These are phyloP conservation scores for Melaleuca alternifolia DNA, from an alignment of 345 rosid species.

Conservation along the genomic window DNA sequence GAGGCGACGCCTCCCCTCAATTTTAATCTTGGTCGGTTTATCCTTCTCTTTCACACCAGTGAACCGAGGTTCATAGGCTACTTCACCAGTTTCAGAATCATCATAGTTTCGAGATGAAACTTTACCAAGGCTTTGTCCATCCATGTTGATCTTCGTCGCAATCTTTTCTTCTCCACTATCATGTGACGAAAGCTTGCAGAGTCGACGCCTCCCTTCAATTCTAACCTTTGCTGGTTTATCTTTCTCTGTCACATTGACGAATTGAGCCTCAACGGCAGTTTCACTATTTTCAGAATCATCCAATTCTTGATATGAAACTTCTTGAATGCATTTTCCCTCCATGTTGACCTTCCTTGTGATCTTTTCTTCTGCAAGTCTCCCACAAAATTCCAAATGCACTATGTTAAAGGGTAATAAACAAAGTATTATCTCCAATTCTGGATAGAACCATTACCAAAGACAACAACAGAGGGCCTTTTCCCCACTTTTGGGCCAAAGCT, in stretches of 20 bases:
- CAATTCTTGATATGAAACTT: background rate
- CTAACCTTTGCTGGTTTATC: slow-evolving; percentile 25
- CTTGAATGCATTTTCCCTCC: slow-evolving; percentile 14
- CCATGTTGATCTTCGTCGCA: background rate
- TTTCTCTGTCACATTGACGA: background rate
- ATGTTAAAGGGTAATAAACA: background rate
- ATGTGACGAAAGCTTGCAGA: slow-evolving; percentile 41
- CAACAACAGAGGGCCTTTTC: background rate
- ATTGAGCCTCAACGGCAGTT: background rate
- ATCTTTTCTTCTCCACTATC: slow-evolving; percentile 11
- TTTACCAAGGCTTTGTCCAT: slow-evolving; percentile 12
- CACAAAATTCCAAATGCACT: background rate
- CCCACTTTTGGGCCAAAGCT: background rate
- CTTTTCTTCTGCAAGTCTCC: slow-evolving; percentile 1
- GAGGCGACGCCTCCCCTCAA: slow-evolving; percentile 46
- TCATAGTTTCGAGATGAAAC: background rate
- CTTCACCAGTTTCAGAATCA: background rate
- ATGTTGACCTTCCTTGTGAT: background rate
- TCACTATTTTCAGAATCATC: background rate
- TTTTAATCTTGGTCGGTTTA: slow-evolving; percentile 28
- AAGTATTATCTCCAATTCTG: slow-evolving; percentile 10
- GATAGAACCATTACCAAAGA: background rate
- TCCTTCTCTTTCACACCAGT: background rate
- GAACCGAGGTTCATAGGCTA: background rate
- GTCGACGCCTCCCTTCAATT: slow-evolving; percentile 48